Conservation (phyloP, 108 stramenopile genomes). For the Pseudonitzschia delicatissima region DNA sequence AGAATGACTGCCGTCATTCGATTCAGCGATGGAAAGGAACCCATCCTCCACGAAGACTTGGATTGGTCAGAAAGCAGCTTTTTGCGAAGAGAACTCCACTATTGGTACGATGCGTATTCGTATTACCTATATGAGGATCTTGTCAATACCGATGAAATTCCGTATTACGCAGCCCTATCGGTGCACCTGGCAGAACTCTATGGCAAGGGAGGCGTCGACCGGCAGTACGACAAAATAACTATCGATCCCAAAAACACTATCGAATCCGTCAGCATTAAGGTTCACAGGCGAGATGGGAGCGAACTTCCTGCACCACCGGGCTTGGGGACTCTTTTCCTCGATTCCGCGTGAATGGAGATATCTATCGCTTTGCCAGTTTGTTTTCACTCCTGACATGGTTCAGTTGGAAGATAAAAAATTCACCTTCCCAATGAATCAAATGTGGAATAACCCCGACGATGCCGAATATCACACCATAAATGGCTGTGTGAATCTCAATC, state of each 20-base stretch:
- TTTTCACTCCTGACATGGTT: background rate
- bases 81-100: background rate
- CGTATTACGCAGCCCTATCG: background rate
- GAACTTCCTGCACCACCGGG: background rate
- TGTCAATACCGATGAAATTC: background rate
- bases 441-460: slow-evolving; percentile 2
- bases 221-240: background rate
- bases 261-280: slow-evolving; percentile 7
- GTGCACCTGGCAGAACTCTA: slow-evolving; percentile 2
- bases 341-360: slow-evolving; percentile 13
- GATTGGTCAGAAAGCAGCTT: background rate
- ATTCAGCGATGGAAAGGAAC: slow-evolving; percentile 9
- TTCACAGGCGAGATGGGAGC: slow-evolving; percentile 2
- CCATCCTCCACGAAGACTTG: background rate
- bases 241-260: slow-evolving; percentile 4
- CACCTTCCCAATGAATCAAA: background rate
- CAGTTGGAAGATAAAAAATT: background rate
- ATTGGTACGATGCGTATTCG: slow-evolving; percentile 9
- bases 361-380: background rate
- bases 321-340: background rate
- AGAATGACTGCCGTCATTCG: slow-evolving; percentile 9
- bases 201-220: background rate
- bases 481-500: background rate
- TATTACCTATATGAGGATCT: slow-evolving; percentile 1
- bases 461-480: background rate